Base-by-base conservation (phyloP, 108 stramenopile species). In the Cyclostephanos invisitatus region DNA sequence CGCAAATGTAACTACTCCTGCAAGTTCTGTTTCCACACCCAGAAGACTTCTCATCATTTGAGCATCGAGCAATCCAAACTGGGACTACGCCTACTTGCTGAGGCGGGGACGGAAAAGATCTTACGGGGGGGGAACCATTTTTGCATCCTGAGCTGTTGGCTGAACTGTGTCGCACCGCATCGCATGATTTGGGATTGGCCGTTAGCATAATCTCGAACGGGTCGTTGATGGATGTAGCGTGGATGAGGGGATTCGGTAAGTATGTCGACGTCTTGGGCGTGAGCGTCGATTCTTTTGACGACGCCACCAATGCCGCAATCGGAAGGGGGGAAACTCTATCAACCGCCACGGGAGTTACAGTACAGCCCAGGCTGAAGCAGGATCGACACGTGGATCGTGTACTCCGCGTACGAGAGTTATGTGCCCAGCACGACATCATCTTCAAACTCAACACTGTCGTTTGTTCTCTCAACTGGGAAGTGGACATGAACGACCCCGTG, bases 361-460 rank as follows among this genome's bases (percentile, higher is more conserved):
- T 37, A 7, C 36, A 3, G 36, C 36, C 36, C 36, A 37, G 36
- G 36, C 36, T 27, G 18, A 44, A n/a, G 27, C 72, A 67, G 35
- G 75, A 81, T 29, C 59, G 69, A 37, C 82, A 83, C 61, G 64
- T 70, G 3, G 27, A 67, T 55, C 67, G 77, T 15, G 62, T 72
- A 0, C 62, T 78, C 17, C 38, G 50, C 27, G 82, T 83, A 2
- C 58, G 77, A 35, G 73, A 74, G 15, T 42, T 75, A 27, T 83
- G 77, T 35, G 35, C 15, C 14, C 12, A 75, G 24, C 68, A 78
- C 58, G 64, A 62, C 53, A 75, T 83, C 51, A 8, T 65, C 4
- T 83, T 83, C 77, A 83, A 83, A 25, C 58, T 83, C 49, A 83
- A 83, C 53, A 83, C 82, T 5, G 82, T 83, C n/a, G 77, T 83